phyloP scores from a whole-genome alignment of 805 yeast species.

The Komagataella ulmi region DNA sequence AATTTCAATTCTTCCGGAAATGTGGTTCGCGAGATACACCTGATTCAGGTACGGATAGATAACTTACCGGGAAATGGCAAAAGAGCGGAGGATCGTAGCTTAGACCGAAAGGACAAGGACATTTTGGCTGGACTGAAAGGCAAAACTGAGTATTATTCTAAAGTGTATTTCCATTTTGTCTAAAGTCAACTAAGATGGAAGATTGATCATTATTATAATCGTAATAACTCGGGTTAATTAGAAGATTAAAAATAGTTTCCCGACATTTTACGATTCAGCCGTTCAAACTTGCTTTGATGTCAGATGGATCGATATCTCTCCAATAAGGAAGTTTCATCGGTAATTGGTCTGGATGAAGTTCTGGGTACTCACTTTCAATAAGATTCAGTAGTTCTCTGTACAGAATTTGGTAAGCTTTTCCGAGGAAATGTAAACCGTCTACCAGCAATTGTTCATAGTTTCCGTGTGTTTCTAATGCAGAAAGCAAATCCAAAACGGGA shows the following conservation, averaged over 20 bases:
- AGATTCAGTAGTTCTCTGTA: conserved; percentile 18
- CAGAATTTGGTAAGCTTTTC: conserved; percentile 22
- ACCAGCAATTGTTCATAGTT: conserved; percentile 16
- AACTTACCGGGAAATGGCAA: background rate
- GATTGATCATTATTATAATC: background rate
- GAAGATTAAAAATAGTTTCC: too few relatives aligned
- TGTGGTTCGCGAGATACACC: background rate
- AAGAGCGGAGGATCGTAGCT: background rate
- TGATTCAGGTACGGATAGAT: background rate
- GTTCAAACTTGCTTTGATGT: background rate
- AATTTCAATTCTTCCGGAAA: background rate
- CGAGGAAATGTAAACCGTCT: conserved; percentile 35
- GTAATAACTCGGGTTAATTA: background rate
- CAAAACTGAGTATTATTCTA: background rate
- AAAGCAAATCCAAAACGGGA: conserved; percentile 46
- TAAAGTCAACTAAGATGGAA: background rate
- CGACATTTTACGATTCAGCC: background rate
- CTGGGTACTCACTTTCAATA: conserved; percentile 22
- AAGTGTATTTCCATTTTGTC: background rate
- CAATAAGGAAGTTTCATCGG: conserved; percentile 11
- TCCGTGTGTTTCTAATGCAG: conserved; percentile 21
- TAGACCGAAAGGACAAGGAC: background rate
- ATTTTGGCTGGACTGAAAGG: background rate
- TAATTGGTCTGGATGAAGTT: conserved; percentile 10
- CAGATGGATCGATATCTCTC: conserved; percentile 5